Evolutionary conservation across 177 flowering plant species (phyloP), one percentile per base, ranked within the genome.

Genomic region (Tripterygium wilfordii): DNA sequence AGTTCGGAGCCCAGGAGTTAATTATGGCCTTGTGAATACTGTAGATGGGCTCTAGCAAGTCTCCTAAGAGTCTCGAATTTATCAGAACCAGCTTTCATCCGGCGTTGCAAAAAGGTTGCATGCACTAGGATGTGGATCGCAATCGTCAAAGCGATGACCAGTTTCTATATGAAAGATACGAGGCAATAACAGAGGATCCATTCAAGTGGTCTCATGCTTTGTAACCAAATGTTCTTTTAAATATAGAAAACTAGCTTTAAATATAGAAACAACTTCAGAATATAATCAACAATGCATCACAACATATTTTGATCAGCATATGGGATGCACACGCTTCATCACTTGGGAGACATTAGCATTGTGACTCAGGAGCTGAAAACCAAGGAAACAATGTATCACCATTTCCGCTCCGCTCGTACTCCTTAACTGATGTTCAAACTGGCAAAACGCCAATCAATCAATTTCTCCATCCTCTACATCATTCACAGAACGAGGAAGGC

Each of bases 151-250:
- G 52, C 15, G 46, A 52, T 3, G 95, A 85, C 46, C 77, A 79
- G 42, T 54, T 68, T 42, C 64, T 75, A n/a, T 46, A 67, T 26
- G 98, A 90, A 54, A 66, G 60, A 43, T 80, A 71, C n/a, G 69
- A 75, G 49, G 51, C 83, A 82, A 36, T 66, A 70, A 20, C 42
- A 56, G 13, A 65, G 78, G 65, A 78, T 82, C 47, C 48, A 25
- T 35, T 69, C 77, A 17, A 95, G 98, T 43, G 69, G 90, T 52
- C 66, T 91, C 25, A 28, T 82, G 22, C 75, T 88, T 12, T 86
- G 98, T 60, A 42, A 50, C 17, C 51, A 21, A 9, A 40, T 42
- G 44, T 30, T 55, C 12, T 30, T 56, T 14, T 52, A 51, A 55
- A 37, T 12, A 10, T 14, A 15, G n/a, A n/a, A n/a, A n/a, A n/a